Percentiles rank a stretch among this genome's conserved stretches.
phyloP scores from a whole-genome alignment of 257 asterid genomes.

The Solanum ossicruentum region DNA sequence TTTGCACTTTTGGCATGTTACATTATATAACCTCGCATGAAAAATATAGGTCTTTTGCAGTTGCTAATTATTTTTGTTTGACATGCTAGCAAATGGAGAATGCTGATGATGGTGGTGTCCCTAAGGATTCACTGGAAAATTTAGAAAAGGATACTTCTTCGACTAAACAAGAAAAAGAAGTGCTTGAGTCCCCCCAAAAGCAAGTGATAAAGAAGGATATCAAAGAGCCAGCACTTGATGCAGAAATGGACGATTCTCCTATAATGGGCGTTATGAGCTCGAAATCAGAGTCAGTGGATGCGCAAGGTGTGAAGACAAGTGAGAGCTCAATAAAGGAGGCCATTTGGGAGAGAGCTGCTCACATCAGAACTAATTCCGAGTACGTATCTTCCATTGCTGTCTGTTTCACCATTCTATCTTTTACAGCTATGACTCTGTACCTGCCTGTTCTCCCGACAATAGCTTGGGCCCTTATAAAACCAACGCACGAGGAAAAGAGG shows the following conservation, averaged over 20 bases:
- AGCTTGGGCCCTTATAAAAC: background rate
- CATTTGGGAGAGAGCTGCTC: slow-evolving; percentile 57
- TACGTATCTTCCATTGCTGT: slow-evolving; percentile 18
- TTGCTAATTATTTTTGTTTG: slow-evolving; percentile 11
- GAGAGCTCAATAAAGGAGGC: slow-evolving; percentile 62
- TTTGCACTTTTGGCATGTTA: background rate
- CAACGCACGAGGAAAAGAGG: background rate
- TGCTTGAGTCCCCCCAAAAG: slow-evolving; percentile 18
- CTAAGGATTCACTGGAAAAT: slow-evolving; percentile 17
- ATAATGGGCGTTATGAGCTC: slow-evolving; percentile 65
- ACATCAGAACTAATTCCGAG: slow-evolving; percentile 63
- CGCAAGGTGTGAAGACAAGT: slow-evolving; percentile 27
- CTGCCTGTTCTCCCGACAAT: background rate
- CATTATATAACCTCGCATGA: background rate
- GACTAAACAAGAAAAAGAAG: slow-evolving; percentile 32
- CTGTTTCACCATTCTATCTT: background rate
- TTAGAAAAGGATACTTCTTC: slow-evolving; percentile 8
- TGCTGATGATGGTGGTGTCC: slow-evolving; percentile 20
- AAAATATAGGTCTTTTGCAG: background rate
- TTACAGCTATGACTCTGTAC: background rate
- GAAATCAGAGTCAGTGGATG: slow-evolving; percentile 30
- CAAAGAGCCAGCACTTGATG: slow-evolving; percentile 21
- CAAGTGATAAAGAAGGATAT: slow-evolving; percentile 24
- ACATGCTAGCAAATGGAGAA: slow-evolving; percentile 47
- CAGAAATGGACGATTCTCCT: slow-evolving; percentile 72